These are phyloP conservation scores for Atkinsonella hypoxylon DNA, from an alignment of 2,329 filamentous ascomycete genomes.

Conservation along the genomic window DNA sequence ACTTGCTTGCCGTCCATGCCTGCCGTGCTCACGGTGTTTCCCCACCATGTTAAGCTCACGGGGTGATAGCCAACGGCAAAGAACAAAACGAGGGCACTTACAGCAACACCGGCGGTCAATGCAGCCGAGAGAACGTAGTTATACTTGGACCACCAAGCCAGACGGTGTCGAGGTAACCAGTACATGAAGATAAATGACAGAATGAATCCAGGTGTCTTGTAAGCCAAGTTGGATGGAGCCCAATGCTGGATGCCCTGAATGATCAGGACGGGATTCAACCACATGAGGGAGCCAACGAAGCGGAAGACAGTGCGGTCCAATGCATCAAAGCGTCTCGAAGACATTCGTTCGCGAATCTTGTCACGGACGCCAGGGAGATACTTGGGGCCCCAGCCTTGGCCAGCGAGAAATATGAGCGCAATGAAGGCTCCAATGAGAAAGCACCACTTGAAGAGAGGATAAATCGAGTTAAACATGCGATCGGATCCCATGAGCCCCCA, in stretches of 20 bases:
- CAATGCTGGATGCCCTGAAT: slow-evolving; percentile 31
- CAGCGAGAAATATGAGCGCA: slow-evolving; percentile 21
- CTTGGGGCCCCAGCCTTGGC: slow-evolving; percentile 8
- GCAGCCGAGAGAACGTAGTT: neutral
- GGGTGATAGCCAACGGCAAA: slow-evolving; percentile 24
- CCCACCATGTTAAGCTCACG: slow-evolving; percentile 30
- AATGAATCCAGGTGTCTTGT: slow-evolving; percentile 30
- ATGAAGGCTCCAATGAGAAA: slow-evolving; percentile 28
- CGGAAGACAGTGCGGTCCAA: slow-evolving; percentile 26
- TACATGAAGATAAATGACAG: slow-evolving; percentile 28
- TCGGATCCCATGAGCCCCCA: slow-evolving; percentile 41
- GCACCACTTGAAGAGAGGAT: slow-evolving; percentile 28
- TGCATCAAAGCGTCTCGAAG: slow-evolving; percentile 18
- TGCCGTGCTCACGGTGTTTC: slow-evolving; percentile 20
- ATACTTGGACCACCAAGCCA: slow-evolving; percentile 35
- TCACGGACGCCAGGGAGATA: slow-evolving; percentile 19
- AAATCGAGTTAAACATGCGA: slow-evolving; percentile 30
- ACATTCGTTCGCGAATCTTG: slow-evolving; percentile 18
- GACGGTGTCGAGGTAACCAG: slow-evolving; percentile 22
- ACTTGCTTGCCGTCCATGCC: slow-evolving; percentile 13
- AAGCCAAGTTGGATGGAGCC: slow-evolving; percentile 29
- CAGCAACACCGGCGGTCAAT: slow-evolving; percentile 28
- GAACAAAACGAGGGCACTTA: slow-evolving; percentile 30
- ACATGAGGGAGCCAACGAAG: slow-evolving; percentile 25
- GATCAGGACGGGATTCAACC: slow-evolving; percentile 28